Evolutionary conservation across 495 filamentous ascomycete species (phyloP), one percentile per base, ranked within the genome.

Genomic region (Aspergillus asperescens): DNA sequence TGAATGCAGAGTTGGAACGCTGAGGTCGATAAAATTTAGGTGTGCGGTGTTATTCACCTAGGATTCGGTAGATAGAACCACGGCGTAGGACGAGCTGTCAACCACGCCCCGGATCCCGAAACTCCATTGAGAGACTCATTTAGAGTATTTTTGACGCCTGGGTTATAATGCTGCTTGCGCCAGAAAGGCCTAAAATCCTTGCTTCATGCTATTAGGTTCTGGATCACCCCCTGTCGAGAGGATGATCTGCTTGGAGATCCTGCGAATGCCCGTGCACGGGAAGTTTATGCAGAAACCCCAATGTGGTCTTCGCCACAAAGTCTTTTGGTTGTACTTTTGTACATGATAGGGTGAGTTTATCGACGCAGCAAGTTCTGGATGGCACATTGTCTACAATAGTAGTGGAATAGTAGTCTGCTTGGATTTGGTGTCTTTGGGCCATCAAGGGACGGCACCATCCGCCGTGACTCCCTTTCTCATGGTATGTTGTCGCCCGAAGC

Each of bases 191-290:
- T 27, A 15, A 40, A 49, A 56, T 69, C 70, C 70, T 74, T 74
- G 69, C 69, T 70, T 74, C 57, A 53, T 63, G 64, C 62, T 69
- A 68, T 62, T 66, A 55, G 37, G 19, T 44, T 50, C 59, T 58
- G 52, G 44, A 48, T 44, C 52, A 38, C 34, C 52, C 52, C 48
- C 50, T 55, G 56, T 43, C 18, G 51, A 54, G 29, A 55, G 40
- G 23, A 39, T 41, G 50, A 58, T 62, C 53, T 54, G 46, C 48
- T 53, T 47, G 53, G 56, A 50, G 39, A 45, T 31, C 38, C 56
- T 56, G 48, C 44, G 43, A 41, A 40, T 51, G 50, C 46, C 47
- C 55, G 55, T 46, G 60, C 60, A 41, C 58, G 50, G 60, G 54
- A 56, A 59, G 50, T 54, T 59, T 50, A 59, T 56, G 56, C 55